Evolutionary conservation across 768 basidiomycete genomes (phyloP).

Genomic region (Ramaria rubella): DNA sequence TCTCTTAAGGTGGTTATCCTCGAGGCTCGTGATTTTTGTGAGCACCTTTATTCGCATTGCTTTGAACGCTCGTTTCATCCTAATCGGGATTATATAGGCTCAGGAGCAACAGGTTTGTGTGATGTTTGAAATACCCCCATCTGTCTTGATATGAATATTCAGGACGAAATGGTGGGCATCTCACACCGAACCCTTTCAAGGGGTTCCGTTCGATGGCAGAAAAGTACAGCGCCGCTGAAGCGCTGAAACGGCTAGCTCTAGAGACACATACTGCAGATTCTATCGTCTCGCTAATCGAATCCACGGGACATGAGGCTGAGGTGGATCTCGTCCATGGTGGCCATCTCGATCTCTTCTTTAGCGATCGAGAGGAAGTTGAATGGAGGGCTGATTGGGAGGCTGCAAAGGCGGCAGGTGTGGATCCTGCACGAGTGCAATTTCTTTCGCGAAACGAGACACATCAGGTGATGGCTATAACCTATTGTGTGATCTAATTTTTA

Average conservation of each 20-base stretch:
- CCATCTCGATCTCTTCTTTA: conserved; percentile 44
- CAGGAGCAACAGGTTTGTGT: conserved; percentile 64
- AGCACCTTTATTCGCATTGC: conserved; percentile 27
- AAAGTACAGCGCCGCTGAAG: conserved; percentile 47
- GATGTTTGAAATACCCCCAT: conserved; percentile 1
- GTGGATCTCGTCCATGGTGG: conserved; percentile 61
- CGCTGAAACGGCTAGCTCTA: conserved; percentile 44
- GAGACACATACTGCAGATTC: conserved; percentile 49
- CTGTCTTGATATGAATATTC: neutral
- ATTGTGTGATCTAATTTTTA: neutral
- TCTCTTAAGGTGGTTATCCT: conserved; percentile 54
- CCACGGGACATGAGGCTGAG: conserved; percentile 35
- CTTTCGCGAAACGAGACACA: conserved; percentile 41
- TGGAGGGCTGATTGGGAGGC: conserved; percentile 43
- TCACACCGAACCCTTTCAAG: conserved; percentile 45
- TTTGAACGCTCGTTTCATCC: conserved; percentile 12
- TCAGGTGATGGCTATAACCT: conserved; percentile 30
- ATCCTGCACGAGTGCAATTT: conserved; percentile 40
- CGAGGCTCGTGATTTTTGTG: conserved; percentile 84
- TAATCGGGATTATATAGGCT: conserved; percentile 37
- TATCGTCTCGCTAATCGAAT: conserved; percentile 44
- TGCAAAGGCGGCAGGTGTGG: conserved; percentile 46
- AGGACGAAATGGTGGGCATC: conserved; percentile 79
- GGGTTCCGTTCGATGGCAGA: conserved; percentile 36
- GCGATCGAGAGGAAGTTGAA: conserved; percentile 34